Conservation (phyloP, 768 basidiomycete species). For the Roridomyces roridus region DNA sequence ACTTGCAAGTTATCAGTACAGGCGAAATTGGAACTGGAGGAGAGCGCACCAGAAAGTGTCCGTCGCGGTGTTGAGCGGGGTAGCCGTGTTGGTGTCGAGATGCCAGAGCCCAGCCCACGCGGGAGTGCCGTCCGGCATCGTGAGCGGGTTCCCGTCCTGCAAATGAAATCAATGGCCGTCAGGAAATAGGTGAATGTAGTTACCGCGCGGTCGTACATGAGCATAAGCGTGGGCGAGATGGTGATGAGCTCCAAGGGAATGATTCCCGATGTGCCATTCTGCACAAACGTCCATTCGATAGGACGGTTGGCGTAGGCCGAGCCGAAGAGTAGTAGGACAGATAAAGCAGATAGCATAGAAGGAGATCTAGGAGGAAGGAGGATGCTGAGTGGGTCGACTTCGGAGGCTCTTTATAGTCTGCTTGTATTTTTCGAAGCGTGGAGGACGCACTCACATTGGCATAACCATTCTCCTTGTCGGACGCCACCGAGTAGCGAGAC, state of each 20-base stretch:
- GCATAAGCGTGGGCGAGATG: slow-evolving; percentile 17
- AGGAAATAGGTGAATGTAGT: too few species aligned
- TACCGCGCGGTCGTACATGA: slow-evolving; percentile 24
- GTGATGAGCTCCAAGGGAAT: slow-evolving; percentile 20
- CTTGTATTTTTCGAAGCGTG: too few species aligned
- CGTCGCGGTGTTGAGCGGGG: slow-evolving; percentile 9
- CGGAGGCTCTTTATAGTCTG: too few species aligned
- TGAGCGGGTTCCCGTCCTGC: slow-evolving; percentile 17
- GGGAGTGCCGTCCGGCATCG: slow-evolving; percentile 9
- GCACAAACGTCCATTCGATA: slow-evolving; percentile 16
- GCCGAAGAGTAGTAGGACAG: not conserved
- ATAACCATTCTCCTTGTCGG: too few species aligned
- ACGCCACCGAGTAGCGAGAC: too few species aligned
- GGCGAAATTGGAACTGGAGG: too few species aligned
- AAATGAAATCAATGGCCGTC: too few species aligned
- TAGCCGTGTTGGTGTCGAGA: slow-evolving; percentile 20
- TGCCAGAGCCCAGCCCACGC: slow-evolving; percentile 23
- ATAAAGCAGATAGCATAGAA: too few species aligned
- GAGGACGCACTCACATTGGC: too few species aligned
- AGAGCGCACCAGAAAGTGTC: slow-evolving; percentile 13
- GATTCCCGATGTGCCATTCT: slow-evolving; percentile 18
- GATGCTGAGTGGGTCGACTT: not conserved
- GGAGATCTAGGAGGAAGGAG: too few species aligned
- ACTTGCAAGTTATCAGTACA: too few species aligned
- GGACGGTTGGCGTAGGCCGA: not conserved